Evolutionary conservation across 176 grass and related monocot genomes (phyloP).

Genomic region (Juncus effusus): DNA sequence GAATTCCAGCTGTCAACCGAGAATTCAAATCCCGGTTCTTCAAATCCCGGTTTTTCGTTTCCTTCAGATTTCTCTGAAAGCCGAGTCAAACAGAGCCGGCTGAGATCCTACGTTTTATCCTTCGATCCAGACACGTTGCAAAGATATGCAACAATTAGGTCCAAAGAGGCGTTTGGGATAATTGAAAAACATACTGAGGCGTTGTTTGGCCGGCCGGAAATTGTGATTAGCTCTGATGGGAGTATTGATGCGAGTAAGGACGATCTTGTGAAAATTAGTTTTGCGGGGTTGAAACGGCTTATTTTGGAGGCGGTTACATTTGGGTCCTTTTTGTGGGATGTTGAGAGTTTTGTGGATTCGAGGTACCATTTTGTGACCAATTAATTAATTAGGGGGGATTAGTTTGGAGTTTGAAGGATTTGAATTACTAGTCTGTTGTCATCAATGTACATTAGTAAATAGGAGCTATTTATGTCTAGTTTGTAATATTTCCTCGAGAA

Average conservation of each 20-base stretch:
- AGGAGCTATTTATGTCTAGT: no score
- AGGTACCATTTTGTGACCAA: conserved; percentile 88
- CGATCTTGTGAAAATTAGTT: conserved; percentile 81
- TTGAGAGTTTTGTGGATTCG: conserved; percentile 83
- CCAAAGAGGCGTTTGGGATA: conserved; percentile 90
- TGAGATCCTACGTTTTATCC: conserved; percentile 88
- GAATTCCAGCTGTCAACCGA: conserved; percentile 37
- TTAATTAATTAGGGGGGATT: conserved; percentile 32
- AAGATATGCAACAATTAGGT: conserved; percentile 69
- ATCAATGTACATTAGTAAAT: neutral
- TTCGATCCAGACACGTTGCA: conserved; percentile 90
- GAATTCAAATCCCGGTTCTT: conserved; percentile 41
- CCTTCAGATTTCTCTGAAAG: conserved; percentile 35
- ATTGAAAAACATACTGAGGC: conserved; percentile 95
- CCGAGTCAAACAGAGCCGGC: conserved; percentile 59
- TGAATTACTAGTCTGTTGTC: no score
- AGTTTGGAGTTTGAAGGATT: no score
- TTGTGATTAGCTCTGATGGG: conserved; percentile 78
- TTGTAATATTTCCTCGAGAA: no score
- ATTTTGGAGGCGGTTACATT: conserved; percentile 95
- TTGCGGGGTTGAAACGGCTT: conserved; percentile 65
- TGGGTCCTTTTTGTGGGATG: conserved; percentile 92
- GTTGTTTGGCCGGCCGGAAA: conserved; percentile 87
- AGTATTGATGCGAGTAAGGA: conserved; percentile 90
- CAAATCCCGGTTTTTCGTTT: conserved; percentile 31